These are phyloP conservation scores for Trypanosoma theileri DNA, from an alignment of 208 protist genomes.

Conservation along the genomic window DNA sequence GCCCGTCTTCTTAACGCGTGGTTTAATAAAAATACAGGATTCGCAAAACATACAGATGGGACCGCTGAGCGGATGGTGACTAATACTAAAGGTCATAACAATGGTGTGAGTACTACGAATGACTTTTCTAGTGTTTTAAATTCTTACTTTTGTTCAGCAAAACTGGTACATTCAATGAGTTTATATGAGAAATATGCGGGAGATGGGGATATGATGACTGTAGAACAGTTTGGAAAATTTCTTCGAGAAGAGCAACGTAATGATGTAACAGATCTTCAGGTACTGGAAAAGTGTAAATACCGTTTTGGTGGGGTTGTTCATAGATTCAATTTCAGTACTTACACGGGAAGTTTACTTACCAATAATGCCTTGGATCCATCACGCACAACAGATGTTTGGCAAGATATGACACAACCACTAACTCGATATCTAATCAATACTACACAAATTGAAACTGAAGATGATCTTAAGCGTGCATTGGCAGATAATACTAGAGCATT, in stretches of 20 bases:
- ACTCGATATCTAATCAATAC: conserved; percentile 76
- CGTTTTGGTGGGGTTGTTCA: conserved; percentile 83
- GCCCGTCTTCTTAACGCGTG: conserved; percentile 76
- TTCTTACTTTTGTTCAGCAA: conserved; percentile 65
- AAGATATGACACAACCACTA: conserved; percentile 90
- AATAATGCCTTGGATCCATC: conserved; percentile 83
- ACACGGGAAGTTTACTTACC: conserved; percentile 74
- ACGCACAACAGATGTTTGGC: conserved; percentile 77
- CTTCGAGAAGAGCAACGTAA: conserved; percentile 67
- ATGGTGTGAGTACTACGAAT: neutral
- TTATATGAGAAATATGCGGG: conserved; percentile 75
- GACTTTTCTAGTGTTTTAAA: conserved; percentile 69
- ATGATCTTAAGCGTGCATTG: conserved; percentile 60
- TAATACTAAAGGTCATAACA: conserved; percentile 35
- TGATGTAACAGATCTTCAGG: conserved; percentile 71
- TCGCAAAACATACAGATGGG: conserved; percentile 39
- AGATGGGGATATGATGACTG: conserved; percentile 61
- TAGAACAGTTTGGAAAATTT: conserved; percentile 79
- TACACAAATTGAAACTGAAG: conserved; percentile 60
- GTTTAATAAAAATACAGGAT: conserved; percentile 61
- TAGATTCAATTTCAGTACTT: conserved; percentile 86
- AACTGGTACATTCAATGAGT: conserved; percentile 56
- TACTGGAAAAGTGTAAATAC: conserved; percentile 85
- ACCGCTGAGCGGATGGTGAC: conserved; percentile 47
- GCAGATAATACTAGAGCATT: conserved; percentile 37